phyloP scores from a whole-genome alignment of 2,329 filamentous ascomycete species.

The Fusarium stilboides region DNA sequence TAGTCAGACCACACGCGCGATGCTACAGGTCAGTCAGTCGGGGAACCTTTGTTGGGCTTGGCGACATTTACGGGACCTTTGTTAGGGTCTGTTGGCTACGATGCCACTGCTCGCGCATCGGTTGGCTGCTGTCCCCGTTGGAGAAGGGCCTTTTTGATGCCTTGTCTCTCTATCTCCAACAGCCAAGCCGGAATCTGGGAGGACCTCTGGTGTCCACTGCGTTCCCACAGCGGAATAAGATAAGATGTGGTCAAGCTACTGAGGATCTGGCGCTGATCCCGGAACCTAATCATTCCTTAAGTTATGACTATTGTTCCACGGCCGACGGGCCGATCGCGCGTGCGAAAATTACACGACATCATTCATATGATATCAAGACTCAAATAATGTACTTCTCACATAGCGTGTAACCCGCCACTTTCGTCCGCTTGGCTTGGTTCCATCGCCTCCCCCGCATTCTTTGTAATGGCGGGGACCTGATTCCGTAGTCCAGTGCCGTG shows the following conservation, averaged over 20 bases:
- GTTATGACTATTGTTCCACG: too few relatives aligned
- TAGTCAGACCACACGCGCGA: background rate
- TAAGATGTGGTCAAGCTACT: background rate
- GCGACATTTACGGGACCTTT: constrained; percentile 35
- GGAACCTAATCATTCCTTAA: too few relatives aligned
- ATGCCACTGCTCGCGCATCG: background rate
- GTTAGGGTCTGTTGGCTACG: background rate
- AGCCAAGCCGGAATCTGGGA: background rate
- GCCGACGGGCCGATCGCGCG: background rate
- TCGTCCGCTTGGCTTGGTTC: background rate
- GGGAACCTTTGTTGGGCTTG: constrained; percentile 44
- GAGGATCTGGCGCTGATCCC: background rate
- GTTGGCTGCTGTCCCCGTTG: constrained; percentile 7
- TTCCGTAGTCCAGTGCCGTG: constrained; percentile 23
- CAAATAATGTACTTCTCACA: too few relatives aligned
- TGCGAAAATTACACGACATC: background rate
- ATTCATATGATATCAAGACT: background rate
- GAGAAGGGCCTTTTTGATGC: constrained; percentile 34
- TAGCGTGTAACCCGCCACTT: background rate
- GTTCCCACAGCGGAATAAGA: background rate
- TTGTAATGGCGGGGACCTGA: background rate
- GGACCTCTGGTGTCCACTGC: too few relatives aligned
- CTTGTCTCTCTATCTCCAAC: background rate
- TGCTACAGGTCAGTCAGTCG: constrained; percentile 11
- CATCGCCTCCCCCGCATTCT: constrained; percentile 25